Base-by-base conservation (phyloP, 441 rosid genomes). In the Metrosideros polymorpha region DNA sequence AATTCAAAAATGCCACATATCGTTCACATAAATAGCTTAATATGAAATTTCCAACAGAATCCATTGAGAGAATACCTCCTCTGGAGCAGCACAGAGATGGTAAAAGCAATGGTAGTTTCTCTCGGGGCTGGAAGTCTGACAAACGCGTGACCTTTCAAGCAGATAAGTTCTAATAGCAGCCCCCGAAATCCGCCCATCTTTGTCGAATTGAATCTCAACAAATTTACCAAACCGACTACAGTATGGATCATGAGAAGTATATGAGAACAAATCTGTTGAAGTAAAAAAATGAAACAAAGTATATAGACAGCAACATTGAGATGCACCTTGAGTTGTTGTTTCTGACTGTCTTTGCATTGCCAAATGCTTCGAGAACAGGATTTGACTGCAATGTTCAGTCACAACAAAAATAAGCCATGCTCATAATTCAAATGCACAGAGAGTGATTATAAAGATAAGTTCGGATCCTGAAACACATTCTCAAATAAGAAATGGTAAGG, bases 41-140 rank as follows among this genome's bases (percentile, higher is more conserved):
- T 29, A 66, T 45, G 75, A 50, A 82, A 83, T 50, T 45, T 43
- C 18, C 49, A 82, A 45, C 49, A 54, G 52, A 59, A 30, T 9
- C 14, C 17, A 63, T n/a, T 39, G 50, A 59, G 52, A 32, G 32
- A 83, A 6, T 91, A 94, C 97, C 95, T 93, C 97, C 51, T 91
- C 90, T 47, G 97, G 97, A 84, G 97, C 97, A 57, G 95, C 94
- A 91, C 97, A 94, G 66, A 94, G 94, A 91, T 91, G 93, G 91
- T 94, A 93, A 91, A 94, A 94, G 91, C 94, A 92, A 87, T 94
- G 97, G 90, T 94, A 94, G 85, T 94, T 94, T 89, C 97, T 91
- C 89, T 94, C 97, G 0, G 97, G 97, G 90, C 91, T 89, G 85
- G 95, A 92, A 86, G 93, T 92, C 91, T 94, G 95, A 91, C 97